Base-by-base conservation (phyloP, 371 early-diverging fungal species). In the Mortierella sp. region DNA sequence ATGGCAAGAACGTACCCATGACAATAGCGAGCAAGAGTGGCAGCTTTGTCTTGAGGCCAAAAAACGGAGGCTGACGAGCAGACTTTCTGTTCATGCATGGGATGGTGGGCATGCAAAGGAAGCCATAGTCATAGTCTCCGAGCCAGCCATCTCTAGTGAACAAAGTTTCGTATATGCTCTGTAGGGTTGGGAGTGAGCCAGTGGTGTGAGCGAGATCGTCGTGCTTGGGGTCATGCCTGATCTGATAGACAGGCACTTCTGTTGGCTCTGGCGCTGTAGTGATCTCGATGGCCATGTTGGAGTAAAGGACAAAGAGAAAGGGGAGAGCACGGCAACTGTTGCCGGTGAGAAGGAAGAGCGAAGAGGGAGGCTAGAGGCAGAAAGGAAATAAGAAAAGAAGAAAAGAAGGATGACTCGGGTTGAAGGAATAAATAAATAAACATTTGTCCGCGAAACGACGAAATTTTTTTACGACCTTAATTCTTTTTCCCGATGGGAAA, bases 71-170 rank as follows among this genome's bases (percentile, higher is more conserved):
- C 60, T 73, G 73, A 8, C 79, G 79, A 47, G 49, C 18, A 71
- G 78, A 43, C 84, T 85, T 71, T 84, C 84, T 37, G 75, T 59
- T 43, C 62, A 81, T 80, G 70, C 66, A 89, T 4, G 78, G 78
- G 32, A 77, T 72, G 51, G 77, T 78, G 18, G 90, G 90, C 64
- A 87, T 71, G 73, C 90, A 90, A 80, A 90, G 86, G 24, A 74
- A 71, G 22, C 75, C 83, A 83, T 88, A 90, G 74, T 89, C 88
- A 52, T 87, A 89, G 49, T 88, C 86, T 12, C 90, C 90, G 72
- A 88, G 83, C 90, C 90, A 90, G 22, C 90, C 90, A 62, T 89
- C 90, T 60, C 78, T 83, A 4, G 89, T 89, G n/a, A 78, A 83
- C 10, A 88, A 85, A 57, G 84, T 86, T 5, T 81, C 72, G 61